These are phyloP conservation scores for Quercus bicolor DNA, from an alignment of 306 rosid species.

Conservation along the genomic window DNA sequence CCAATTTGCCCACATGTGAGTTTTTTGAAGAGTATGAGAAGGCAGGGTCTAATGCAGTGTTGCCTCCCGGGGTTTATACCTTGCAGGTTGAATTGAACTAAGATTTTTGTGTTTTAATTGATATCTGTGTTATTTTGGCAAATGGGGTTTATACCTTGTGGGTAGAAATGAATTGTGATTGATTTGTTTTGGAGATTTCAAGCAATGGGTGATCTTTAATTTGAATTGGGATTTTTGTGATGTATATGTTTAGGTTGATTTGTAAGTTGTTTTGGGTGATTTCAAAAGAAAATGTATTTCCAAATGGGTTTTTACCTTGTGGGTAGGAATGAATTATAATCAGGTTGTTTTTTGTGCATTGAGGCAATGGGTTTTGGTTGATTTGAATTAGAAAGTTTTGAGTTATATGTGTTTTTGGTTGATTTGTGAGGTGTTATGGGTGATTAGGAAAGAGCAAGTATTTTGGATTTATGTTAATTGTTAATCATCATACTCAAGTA, in stretches of 20 bases:
- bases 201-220: too few species aligned
- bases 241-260: too few species aligned
- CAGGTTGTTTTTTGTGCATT: neutral
- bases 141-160: too few species aligned
- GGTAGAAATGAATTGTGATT: too few species aligned
- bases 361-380: neutral
- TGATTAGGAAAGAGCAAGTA: neutral
- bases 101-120: neutral
- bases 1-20: slow-evolving; percentile 52
- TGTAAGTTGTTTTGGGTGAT: too few species aligned
- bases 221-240: too few species aligned
- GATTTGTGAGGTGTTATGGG: neutral
- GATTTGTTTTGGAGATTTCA: too few species aligned
- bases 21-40: slow-evolving; percentile 76
- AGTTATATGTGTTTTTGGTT: neutral
- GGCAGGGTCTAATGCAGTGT: slow-evolving; percentile 60
- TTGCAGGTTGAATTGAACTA: slow-evolving; percentile 54
- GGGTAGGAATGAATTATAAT: too few species aligned
- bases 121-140: neutral
- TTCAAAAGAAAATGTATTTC: too few species aligned
- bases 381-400: too few species aligned
- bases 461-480: neutral
- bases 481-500: neutral
- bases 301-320: too few species aligned
- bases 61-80: slow-evolving; percentile 89